Conservation (phyloP, 73 alveolate species). For the Paramecium sonneborni region DNA sequence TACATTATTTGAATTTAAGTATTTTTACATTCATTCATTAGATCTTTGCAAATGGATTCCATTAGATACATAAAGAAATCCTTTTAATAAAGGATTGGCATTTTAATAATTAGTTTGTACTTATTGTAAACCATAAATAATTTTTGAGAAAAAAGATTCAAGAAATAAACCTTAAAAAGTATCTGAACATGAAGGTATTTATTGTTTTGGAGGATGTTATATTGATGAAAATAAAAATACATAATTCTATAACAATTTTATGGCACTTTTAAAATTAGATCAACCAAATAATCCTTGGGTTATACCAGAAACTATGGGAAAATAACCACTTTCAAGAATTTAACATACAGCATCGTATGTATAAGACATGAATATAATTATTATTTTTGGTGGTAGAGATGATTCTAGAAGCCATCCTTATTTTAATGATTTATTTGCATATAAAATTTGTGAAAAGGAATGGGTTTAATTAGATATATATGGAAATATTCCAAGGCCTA, state of each 20-base stretch:
- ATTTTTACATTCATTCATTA: not conserved
- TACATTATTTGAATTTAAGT: conserved; percentile 36
- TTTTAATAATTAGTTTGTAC: not conserved
- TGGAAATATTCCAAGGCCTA: conserved; percentile 11
- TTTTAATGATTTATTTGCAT: conserved; percentile 32
- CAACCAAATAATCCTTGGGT: not conserved
- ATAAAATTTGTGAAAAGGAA: conserved; percentile 8
- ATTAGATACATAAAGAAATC: not conserved
- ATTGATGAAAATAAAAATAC: conserved; percentile 3
- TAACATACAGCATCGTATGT: conserved; percentile 22
- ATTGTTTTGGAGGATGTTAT: conserved; percentile 57
- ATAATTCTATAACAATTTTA: not conserved
- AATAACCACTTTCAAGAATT: not conserved
- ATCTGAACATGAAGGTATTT: conserved; percentile 33
- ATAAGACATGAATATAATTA: not conserved
- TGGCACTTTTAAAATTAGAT: conserved; percentile 35
- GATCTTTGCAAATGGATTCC: conserved; percentile 46
- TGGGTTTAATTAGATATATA: conserved; percentile 28
- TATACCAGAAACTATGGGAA: conserved; percentile 19
- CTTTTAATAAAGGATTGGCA: conserved; percentile 21
- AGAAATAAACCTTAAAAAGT: not conserved
- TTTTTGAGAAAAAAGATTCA: conserved; percentile 35
- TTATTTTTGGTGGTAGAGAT: conserved; percentile 50
- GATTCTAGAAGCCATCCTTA: not conserved
- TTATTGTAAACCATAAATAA: not conserved